Evolutionary conservation across 163 green algal genomes (phyloP).

Genomic region (Smithsoniella earleae): DNA sequence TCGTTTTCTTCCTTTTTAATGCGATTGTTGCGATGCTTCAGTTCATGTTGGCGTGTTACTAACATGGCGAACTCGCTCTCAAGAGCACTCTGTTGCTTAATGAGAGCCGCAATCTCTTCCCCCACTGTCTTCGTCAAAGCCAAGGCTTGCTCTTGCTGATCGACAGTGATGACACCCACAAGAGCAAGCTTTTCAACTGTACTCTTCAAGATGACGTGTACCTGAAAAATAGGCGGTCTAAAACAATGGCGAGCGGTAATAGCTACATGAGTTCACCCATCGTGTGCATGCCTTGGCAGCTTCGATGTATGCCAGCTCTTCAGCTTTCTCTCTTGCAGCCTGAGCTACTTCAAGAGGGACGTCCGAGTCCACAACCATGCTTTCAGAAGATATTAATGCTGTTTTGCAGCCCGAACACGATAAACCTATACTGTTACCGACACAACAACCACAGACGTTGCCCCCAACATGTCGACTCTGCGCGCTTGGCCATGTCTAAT

Average conservation of each 20-base stretch:
- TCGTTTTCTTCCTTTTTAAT: slow-evolving; percentile 25
- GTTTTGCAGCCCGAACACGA: too few species aligned
- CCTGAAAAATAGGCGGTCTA: slow-evolving; percentile 33
- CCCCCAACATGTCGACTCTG: too few species aligned
- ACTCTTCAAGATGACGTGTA: slow-evolving; percentile 45
- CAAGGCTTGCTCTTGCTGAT: slow-evolving; percentile 54
- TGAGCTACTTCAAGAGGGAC: slow-evolving; percentile 15
- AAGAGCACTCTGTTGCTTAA: slow-evolving; percentile 59
- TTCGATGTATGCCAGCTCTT: not conserved
- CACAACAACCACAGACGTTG: too few species aligned
- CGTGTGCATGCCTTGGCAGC: not conserved
- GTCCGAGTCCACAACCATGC: slow-evolving; percentile 23
- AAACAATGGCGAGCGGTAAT: too few species aligned
- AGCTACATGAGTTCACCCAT: too few species aligned
- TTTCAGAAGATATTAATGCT: too few species aligned
- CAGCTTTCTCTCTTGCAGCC: slow-evolving; percentile 11
- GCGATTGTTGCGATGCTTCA: slow-evolving; percentile 38
- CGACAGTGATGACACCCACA: slow-evolving; percentile 48
- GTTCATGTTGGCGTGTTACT: slow-evolving; percentile 47
- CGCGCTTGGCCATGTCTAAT: too few species aligned
- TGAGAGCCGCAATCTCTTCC: slow-evolving; percentile 62
- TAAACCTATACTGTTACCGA: too few species aligned
- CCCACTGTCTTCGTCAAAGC: slow-evolving; percentile 59
- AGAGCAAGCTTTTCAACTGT: slow-evolving; percentile 50
- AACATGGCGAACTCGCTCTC: slow-evolving; percentile 58